A percentile compares a stretch with the other conserved stretches of the same genome.
Conservation (phyloP, 106 monocot genomes). For the Apostasia shenzhenica region DNA sequence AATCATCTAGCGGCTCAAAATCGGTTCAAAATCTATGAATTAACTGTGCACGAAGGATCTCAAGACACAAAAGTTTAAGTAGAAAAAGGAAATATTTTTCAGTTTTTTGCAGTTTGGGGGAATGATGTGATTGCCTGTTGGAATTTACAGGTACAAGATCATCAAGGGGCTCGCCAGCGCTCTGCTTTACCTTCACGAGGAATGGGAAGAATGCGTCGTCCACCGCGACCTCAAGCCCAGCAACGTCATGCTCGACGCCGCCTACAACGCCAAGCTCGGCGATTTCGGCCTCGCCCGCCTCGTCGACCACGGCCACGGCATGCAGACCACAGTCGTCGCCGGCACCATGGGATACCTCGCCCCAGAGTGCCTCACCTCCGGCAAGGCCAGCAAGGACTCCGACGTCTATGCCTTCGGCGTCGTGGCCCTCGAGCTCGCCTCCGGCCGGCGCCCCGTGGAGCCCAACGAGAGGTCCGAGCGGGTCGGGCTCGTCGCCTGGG, state of each 20-base stretch:
- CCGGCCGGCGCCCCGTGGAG: constrained; percentile 4
- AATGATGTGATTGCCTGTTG: background rate
- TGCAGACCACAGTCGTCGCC: constrained; percentile 19
- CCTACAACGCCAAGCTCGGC: constrained; percentile 14
- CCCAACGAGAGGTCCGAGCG: background rate
- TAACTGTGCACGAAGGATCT: too few relatives aligned
- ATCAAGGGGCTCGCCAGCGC: constrained; percentile 34
- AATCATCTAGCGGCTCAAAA: background rate
- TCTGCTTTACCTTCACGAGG: constrained; percentile 58
- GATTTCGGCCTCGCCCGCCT: constrained; percentile 22
- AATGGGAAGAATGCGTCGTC: constrained; percentile 43
- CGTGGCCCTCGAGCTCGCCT: constrained; percentile 16
- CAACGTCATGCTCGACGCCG: constrained; percentile 24
- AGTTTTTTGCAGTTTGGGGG: too few relatives aligned
- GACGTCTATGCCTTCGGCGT: constrained; percentile 24
- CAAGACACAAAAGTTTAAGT: too few relatives aligned
- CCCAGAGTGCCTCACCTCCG: constrained; percentile 9
- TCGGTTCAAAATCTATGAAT: too few relatives aligned
- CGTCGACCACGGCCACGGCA: constrained; percentile 14
- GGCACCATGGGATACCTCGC: constrained; percentile 20
- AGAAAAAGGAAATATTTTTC: too few relatives aligned
- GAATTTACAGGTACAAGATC: constrained; percentile 27
- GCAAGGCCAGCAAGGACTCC: constrained; percentile 19
- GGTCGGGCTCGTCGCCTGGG: background rate
- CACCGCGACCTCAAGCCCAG: constrained; percentile 33